Evolutionary conservation across 2,329 filamentous ascomycete genomes (phyloP).

Genomic region (Colletotrichum destructivum): DNA sequence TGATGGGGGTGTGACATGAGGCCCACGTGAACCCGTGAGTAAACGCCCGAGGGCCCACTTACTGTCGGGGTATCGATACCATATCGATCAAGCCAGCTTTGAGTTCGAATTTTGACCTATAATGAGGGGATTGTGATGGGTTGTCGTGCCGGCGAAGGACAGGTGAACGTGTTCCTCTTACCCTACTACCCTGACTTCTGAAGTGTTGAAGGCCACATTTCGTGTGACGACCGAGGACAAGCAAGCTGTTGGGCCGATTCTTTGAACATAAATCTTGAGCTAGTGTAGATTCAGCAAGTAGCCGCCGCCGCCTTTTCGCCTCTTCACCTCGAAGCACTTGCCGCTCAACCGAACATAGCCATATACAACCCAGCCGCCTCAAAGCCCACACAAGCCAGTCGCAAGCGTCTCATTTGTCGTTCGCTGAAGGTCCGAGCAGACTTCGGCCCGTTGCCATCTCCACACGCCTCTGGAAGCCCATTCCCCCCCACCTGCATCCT

Average conservation of each 20-base stretch:
- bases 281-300: not conserved
- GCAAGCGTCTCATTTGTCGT: conserved; percentile 2
- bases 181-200: not conserved
- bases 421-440: conserved; percentile 12
- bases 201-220: too few relatives aligned
- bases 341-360: conserved; percentile 12
- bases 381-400: not conserved
- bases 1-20: not conserved
- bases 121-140: not conserved
- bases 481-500: not conserved
- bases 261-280: not conserved
- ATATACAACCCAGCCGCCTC: not conserved
- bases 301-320: too few relatives aligned
- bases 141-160: not conserved
- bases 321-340: not conserved
- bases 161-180: not conserved
- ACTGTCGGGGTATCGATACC: too few relatives aligned
- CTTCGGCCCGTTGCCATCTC: conserved; percentile 13
- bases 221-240: not conserved
- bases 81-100: not conserved
- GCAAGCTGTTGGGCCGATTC: not conserved
- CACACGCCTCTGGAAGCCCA: not conserved
- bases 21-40: not conserved
- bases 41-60: not conserved
- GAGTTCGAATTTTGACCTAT: not conserved